Evolutionary conservation across 1,139 yeast genomes (phyloP).

Genomic region (Sugiyamaella castrensis): DNA sequence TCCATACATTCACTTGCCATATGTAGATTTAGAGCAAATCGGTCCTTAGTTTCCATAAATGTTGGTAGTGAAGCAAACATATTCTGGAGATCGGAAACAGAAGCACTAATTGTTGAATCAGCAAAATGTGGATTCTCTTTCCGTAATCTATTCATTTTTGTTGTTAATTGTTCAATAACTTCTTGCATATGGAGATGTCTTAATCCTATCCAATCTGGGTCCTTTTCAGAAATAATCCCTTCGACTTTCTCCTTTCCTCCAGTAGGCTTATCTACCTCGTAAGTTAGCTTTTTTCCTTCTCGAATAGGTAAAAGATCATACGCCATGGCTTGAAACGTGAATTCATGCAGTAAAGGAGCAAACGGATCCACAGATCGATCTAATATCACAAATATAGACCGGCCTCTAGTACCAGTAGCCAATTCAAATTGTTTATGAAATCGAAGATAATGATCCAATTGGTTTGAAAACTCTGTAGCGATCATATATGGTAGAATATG

Average conservation of each 20-base stretch:
- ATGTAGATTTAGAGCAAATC: slow-evolving; percentile 39
- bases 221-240: slow-evolving; percentile 58
- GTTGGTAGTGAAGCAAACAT: slow-evolving; percentile 44
- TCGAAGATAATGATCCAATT: slow-evolving; percentile 73
- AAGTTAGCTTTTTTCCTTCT: slow-evolving; percentile 52
- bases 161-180: slow-evolving; percentile 61
- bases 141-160: slow-evolving; percentile 63
- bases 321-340: slow-evolving; percentile 92
- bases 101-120: slow-evolving; percentile 31
- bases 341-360: slow-evolving; percentile 86
- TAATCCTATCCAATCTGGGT: slow-evolving; percentile 69
- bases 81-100: slow-evolving; percentile 40
- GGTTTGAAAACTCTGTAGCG: slow-evolving; percentile 68
- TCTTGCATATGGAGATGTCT: slow-evolving; percentile 78
- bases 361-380: slow-evolving; percentile 82
- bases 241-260: slow-evolving; percentile 42
- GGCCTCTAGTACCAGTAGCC: slow-evolving; percentile 46
- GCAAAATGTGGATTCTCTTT: slow-evolving; percentile 61
- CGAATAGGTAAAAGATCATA: slow-evolving; percentile 60
- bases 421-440: slow-evolving; percentile 57
- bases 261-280: slow-evolving; percentile 59
- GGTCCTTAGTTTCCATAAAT: slow-evolving; percentile 39
- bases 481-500: slow-evolving; percentile 66
- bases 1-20: slow-evolving; percentile 43
- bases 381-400: slow-evolving; percentile 70